Evolutionary conservation across 352 stramenopile species (phyloP).

Genomic region (Bremia lactucae): DNA sequence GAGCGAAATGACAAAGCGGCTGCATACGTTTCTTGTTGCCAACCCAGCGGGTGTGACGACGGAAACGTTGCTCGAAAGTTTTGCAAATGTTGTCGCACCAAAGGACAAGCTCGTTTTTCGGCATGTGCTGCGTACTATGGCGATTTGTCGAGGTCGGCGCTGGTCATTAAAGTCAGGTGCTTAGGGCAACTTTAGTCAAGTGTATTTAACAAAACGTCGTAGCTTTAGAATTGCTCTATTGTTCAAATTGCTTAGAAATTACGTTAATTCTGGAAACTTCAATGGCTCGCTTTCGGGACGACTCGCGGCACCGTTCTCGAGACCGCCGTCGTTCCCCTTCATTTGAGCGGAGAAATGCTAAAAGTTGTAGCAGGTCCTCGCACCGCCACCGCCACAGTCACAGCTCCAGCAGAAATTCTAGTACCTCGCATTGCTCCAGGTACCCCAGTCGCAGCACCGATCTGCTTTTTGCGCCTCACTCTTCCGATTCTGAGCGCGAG

Average conservation of each 20-base stretch:
- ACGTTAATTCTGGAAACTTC: too few species aligned
- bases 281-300: slow-evolving; percentile 16
- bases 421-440: neutral
- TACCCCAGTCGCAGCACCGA: slow-evolving; percentile 6
- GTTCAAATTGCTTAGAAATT: too few species aligned
- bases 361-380: slow-evolving; percentile 8
- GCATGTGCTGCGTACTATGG: slow-evolving; percentile 76
- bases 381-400: slow-evolving; percentile 7
- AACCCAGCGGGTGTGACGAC: slow-evolving; percentile 65
- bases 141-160: slow-evolving; percentile 45
- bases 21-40: slow-evolving; percentile 75
- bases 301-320: slow-evolving; percentile 5
- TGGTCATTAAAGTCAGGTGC: slow-evolving; percentile 69
- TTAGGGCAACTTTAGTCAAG: too few species aligned
- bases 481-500: slow-evolving; percentile 1
- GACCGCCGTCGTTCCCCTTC: slow-evolving; percentile 1
- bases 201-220: too few species aligned
- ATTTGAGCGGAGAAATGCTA: slow-evolving; percentile 11
- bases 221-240: too few species aligned
- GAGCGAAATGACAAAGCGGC: slow-evolving; percentile 51
- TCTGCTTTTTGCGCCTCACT: slow-evolving; percentile 9
- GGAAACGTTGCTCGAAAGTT: slow-evolving; percentile 82
- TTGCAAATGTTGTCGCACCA: slow-evolving; percentile 69
- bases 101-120: slow-evolving; percentile 86
- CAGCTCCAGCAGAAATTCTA: slow-evolving; percentile 6